Evolutionary conservation across 2,329 filamentous ascomycete genomes (phyloP).

Genomic region (Aspergillus quadrilineatus): DNA sequence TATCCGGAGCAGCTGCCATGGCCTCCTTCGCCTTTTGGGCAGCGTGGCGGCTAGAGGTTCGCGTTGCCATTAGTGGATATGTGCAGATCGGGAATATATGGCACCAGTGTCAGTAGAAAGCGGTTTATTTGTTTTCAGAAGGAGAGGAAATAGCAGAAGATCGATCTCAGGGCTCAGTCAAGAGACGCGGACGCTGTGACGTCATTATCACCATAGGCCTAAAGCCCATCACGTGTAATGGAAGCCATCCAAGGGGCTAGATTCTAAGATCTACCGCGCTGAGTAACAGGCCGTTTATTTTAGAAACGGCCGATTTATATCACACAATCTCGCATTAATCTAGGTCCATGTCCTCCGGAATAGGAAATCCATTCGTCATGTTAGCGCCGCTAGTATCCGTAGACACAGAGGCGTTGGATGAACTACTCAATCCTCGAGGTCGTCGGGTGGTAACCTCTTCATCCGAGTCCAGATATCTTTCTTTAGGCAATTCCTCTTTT

Average conservation of each 20-base stretch:
- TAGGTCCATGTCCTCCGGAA: constrained; percentile 36
- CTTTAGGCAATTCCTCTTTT: constrained; percentile 21
- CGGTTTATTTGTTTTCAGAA: too few relatives aligned
- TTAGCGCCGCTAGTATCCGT: constrained; percentile 22
- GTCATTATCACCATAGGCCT: constrained; percentile 27
- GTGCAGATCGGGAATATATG: not conserved
- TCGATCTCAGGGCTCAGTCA: not conserved
- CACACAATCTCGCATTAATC: constrained; percentile 25
- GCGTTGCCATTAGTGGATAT: constrained; percentile 28
- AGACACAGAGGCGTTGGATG: constrained; percentile 21
- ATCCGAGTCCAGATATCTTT: constrained; percentile 8
- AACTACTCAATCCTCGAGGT: constrained; percentile 14
- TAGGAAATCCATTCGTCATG: constrained; percentile 12
- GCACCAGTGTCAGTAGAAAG: not conserved
- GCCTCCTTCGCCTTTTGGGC: constrained; percentile 46
- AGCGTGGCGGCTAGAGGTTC: constrained; percentile 45
- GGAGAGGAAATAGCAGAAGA: not conserved
- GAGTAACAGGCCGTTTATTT: not conserved
- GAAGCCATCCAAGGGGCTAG: not conserved
- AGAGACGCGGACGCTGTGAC: constrained; percentile 30
- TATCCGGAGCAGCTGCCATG: constrained; percentile 34
- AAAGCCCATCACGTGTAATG: constrained; percentile 1
- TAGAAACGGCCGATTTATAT: not conserved
- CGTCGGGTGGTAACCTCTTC: constrained; percentile 13
- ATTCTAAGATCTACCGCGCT: not conserved